These are phyloP conservation scores for Trichoderma asperelloides DNA, from an alignment of 495 filamentous ascomycete species.

Conservation along the genomic window DNA sequence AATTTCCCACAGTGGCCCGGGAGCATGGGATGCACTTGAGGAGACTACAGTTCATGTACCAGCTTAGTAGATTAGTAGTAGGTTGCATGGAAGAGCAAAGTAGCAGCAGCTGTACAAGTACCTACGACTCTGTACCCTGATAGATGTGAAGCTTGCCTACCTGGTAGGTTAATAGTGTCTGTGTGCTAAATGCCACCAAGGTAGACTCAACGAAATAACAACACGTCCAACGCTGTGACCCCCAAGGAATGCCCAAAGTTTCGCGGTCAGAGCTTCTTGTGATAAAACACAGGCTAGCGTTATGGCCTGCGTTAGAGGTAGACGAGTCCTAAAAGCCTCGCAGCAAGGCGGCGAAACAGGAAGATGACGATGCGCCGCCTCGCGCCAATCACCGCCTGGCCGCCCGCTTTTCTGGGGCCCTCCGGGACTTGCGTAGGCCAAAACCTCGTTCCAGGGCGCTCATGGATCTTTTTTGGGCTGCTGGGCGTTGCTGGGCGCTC, in stretches of 20 bases:
- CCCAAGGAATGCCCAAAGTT: background rate
- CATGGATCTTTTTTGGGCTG: background rate
- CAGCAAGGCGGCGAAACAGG: background rate
- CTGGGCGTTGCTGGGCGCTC: slow-evolving; percentile 10
- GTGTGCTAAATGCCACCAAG: background rate
- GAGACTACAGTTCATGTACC: no score
- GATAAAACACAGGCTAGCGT: background rate
- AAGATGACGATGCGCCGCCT: slow-evolving; percentile 2
- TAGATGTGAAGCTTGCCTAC: background rate
- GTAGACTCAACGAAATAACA: no score
- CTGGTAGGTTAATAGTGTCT: no score
- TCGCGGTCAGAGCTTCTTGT: background rate
- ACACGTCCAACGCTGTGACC: no score
- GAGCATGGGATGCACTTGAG: no score
- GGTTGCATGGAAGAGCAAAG: no score
- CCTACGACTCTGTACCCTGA: no score
- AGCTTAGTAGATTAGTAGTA: no score
- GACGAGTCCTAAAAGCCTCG: background rate
- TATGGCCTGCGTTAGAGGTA: background rate
- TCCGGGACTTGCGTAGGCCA: background rate
- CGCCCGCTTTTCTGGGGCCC: background rate
- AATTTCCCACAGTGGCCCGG: background rate
- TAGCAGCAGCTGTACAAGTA: no score
- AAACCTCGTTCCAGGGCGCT: background rate
- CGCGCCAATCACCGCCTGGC: background rate